Percentiles rank a stretch among this genome's conserved stretches.
phyloP scores from a whole-genome alignment of 2,329 filamentous ascomycete genomes.

The Xylaria multiplex region DNA sequence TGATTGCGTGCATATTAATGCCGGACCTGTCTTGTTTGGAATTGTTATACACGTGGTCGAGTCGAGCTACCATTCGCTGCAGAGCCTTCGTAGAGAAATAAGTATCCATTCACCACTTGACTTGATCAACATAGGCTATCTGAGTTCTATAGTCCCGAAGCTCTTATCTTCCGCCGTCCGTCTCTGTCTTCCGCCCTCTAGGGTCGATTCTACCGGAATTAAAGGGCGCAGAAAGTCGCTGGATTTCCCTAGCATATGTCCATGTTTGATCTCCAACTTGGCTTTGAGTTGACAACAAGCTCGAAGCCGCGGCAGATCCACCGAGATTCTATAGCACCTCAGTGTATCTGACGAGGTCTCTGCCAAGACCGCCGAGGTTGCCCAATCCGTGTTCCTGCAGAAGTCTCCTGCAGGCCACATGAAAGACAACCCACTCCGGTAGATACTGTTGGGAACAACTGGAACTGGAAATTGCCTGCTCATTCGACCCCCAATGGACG shows the following conservation, averaged over 20 bases:
- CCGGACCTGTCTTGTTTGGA: slow-evolving; percentile 25
- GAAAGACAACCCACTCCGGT: slow-evolving; percentile 13
- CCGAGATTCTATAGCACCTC: slow-evolving; percentile 2
- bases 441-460: not conserved
- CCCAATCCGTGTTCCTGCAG: slow-evolving; percentile 36
- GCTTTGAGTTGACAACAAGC: slow-evolving; percentile 21
- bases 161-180: not conserved
- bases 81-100: not conserved
- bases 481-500: slow-evolving; percentile 3
- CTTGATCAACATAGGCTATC: slow-evolving; percentile 1
- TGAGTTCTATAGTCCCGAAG: slow-evolving; percentile 14
- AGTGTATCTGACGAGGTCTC: slow-evolving; percentile 8
- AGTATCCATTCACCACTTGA: not conserved
- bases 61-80: slow-evolving; percentile 14
- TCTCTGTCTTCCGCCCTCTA: not conserved
- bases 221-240: slow-evolving; percentile 24
- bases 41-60: slow-evolving; percentile 28
- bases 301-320: slow-evolving; percentile 20
- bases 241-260: slow-evolving; percentile 5
- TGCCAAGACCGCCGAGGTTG: slow-evolving; percentile 24
- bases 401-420: slow-evolving; percentile 37
- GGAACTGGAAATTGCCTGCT: slow-evolving; percentile 15
- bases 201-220: slow-evolving; percentile 32
- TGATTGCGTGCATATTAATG: slow-evolving; percentile 38
- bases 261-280: slow-evolving; percentile 33